Conservation (phyloP, 78 protist genomes). For the Speleostelium caveatum region DNA sequence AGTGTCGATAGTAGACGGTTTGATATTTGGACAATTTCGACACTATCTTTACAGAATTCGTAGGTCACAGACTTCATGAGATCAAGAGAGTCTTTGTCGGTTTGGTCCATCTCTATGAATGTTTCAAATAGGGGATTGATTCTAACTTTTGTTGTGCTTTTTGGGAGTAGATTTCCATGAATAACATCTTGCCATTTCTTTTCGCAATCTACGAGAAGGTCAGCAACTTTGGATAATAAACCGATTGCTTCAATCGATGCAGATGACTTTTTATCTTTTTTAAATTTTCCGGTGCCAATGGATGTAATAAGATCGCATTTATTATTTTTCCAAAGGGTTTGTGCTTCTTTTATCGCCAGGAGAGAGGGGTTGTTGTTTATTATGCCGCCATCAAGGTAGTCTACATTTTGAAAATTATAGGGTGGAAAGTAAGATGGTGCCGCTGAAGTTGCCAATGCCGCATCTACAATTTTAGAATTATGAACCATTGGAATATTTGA, state of each 20-base stretch:
- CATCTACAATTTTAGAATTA: slow-evolving; percentile 1
- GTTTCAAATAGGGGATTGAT: not conserved
- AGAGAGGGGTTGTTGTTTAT: not conserved
- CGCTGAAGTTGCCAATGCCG: slow-evolving; percentile 6
- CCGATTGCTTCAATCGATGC: too few relatives aligned
- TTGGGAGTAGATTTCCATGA: not conserved
- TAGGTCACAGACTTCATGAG: not conserved
- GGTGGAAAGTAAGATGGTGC: slow-evolving; percentile 9
- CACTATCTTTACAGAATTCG: too few relatives aligned
- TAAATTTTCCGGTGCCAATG: not conserved
- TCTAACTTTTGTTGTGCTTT: not conserved
- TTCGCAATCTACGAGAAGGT: not conserved
- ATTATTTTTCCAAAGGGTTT: not conserved
- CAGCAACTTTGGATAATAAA: too few relatives aligned
- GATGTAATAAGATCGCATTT: slow-evolving; percentile 11
- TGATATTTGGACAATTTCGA: not conserved
- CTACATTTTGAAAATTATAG: not conserved
- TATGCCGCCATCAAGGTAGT: slow-evolving; percentile 19
- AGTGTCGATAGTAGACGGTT: slow-evolving; percentile 6
- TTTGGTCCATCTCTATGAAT: not conserved
- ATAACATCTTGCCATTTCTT: not conserved
- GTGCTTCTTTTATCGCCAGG: not conserved
- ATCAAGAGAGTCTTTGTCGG: not conserved
- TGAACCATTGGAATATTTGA: not conserved
- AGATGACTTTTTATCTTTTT: not conserved